A percentile compares a stretch with the other conserved stretches of the same genome.
Evolutionary conservation across 345 rosid species (phyloP).

Genomic region (Eucalyptus cloeziana): DNA sequence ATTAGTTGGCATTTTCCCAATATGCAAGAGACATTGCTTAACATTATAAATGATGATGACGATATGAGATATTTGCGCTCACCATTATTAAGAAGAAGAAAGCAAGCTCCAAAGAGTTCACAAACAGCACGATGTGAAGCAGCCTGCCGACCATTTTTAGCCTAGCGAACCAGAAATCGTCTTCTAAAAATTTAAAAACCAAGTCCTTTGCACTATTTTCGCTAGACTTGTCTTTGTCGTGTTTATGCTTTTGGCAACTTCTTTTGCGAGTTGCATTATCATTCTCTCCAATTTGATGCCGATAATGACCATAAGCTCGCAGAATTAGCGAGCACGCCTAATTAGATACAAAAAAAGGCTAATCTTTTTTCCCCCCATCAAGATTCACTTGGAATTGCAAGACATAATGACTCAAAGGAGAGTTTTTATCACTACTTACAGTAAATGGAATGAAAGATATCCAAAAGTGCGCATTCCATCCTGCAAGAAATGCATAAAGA

Average conservation of each 20-base stretch:
- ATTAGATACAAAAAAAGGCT: background rate
- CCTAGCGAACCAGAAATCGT: constrained; percentile 51
- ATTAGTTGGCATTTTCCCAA: background rate
- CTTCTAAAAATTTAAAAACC: constrained; percentile 64
- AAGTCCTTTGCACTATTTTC: constrained; percentile 19
- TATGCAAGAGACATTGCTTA: background rate
- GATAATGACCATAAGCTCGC: constrained; percentile 55
- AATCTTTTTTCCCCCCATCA: background rate
- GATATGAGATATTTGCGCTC: background rate
- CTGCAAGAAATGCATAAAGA: constrained; percentile 11
- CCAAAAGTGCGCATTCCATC: constrained; percentile 72
- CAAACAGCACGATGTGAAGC: constrained; percentile 70
- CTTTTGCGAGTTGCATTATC: constrained; percentile 47
- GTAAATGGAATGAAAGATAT: constrained; percentile 57
- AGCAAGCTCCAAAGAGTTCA: constrained; percentile 74
- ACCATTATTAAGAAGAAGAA: constrained; percentile 76
- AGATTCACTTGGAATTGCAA: background rate
- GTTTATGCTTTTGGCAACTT: constrained; percentile 61
- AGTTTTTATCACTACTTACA: constrained; percentile 25
- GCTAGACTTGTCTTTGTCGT: background rate
- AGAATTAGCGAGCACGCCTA: background rate
- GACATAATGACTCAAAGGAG: background rate
- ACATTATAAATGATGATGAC: background rate
- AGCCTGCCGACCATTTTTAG: constrained; percentile 44
- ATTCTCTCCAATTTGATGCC: constrained; percentile 67